phyloP scores from a whole-genome alignment of 1,139 yeast species.

The Yarrowia galli region DNA sequence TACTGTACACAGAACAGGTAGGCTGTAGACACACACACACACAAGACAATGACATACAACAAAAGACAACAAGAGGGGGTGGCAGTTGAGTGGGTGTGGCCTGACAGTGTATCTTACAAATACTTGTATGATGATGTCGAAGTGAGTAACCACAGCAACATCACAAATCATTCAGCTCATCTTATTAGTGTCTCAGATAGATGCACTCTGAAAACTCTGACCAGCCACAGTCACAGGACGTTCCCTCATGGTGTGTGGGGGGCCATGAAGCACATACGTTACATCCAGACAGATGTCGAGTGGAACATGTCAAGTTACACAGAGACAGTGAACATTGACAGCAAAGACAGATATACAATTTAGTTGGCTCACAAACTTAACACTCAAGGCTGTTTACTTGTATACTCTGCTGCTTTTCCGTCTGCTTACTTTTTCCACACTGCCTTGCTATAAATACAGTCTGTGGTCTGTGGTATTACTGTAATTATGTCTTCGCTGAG shows the following conservation, averaged over 20 bases:
- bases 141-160: neutral
- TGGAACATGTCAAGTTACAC: neutral
- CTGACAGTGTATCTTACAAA: too few relatives aligned
- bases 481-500: too few relatives aligned
- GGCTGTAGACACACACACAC: neutral
- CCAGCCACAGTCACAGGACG: constrained; percentile 17
- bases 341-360: too few relatives aligned
- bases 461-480: neutral
- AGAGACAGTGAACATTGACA: too few relatives aligned
- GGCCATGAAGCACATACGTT: too few relatives aligned
- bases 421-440: neutral
- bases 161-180: neutral
- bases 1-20: neutral
- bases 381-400: neutral
- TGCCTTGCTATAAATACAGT: constrained; percentile 10
- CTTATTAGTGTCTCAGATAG: constrained; percentile 8
- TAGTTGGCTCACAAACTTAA: too few relatives aligned
- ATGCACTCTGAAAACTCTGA: neutral
- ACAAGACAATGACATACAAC: neutral
- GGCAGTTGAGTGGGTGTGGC: too few relatives aligned
- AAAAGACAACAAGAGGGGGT: neutral
- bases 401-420: neutral
- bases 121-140: too few relatives aligned
- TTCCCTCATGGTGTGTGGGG: too few relatives aligned
- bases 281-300: neutral